Evolutionary conservation across 306 rosid genomes (phyloP).

Genomic region (Pyrus bretschneideri): DNA sequence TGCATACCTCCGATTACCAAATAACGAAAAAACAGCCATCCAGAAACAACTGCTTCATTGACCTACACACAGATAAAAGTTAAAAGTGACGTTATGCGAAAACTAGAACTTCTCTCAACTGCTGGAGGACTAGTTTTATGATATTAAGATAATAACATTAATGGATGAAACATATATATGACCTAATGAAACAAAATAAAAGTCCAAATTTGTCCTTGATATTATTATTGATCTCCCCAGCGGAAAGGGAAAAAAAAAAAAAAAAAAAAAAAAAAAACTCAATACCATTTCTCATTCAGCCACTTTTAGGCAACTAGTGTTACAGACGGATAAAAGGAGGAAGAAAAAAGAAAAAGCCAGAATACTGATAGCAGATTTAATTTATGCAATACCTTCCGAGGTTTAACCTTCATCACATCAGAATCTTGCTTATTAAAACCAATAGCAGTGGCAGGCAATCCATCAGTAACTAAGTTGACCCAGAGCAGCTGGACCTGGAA

Average conservation of each 20-base stretch:
- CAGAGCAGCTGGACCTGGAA: conserved; percentile 92
- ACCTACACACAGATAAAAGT: conserved; percentile 45
- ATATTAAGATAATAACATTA: background rate
- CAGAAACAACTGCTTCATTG: conserved; percentile 91
- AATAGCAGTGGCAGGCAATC: conserved; percentile 98
- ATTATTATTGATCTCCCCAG: background rate
- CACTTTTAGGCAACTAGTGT: background rate
- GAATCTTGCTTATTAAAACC: conserved; percentile 96
- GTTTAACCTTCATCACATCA: conserved; percentile 95
- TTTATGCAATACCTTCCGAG: conserved; percentile 65
- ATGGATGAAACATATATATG: background rate
- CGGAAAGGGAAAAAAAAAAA: too few relatives aligned
- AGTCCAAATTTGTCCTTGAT: background rate
- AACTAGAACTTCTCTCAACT: background rate
- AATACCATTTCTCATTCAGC: background rate
- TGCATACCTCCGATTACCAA: conserved; percentile 94
- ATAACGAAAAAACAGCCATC: conserved; percentile 98
- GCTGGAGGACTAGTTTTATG: background rate
- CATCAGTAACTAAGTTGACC: conserved; percentile 98
- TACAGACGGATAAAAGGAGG: background rate
- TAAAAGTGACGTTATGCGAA: background rate
- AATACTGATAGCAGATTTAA: background rate
- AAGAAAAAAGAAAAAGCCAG: background rate
- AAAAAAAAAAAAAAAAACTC: background rate
- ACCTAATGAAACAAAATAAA: background rate